Conservation (phyloP, 2,329 filamentous ascomycete genomes). For the Pyricularia sp. region DNA sequence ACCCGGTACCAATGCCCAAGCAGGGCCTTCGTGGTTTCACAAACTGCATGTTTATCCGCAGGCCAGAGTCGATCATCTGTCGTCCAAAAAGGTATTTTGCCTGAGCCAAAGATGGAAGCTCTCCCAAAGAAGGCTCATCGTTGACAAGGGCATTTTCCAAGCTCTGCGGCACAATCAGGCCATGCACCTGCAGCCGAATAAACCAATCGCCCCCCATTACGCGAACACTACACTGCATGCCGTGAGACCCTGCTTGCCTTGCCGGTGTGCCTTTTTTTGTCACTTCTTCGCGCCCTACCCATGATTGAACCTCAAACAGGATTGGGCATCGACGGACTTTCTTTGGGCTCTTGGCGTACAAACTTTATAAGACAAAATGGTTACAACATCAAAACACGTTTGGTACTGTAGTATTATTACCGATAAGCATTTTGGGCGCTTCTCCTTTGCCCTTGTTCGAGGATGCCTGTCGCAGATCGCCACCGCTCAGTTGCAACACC, state of each 20-base stretch:
- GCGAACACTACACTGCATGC: neutral
- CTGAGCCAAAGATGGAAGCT: neutral
- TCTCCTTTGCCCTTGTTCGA: neutral
- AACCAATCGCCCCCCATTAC: neutral
- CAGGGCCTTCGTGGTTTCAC: neutral
- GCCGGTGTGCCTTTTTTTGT: no score
- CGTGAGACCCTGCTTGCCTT: neutral
- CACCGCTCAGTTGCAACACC: neutral
- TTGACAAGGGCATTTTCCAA: neutral
- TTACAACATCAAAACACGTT: neutral
- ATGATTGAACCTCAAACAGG: neutral
- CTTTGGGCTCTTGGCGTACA: neutral
- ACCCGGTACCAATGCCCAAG: neutral
- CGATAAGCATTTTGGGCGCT: neutral
- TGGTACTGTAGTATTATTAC: neutral
- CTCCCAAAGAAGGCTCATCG: neutral
- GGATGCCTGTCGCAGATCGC: neutral
- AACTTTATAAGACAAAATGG: neutral
- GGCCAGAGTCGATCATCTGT: neutral
- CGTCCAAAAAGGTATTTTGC: neutral
- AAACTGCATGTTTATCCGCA: neutral
- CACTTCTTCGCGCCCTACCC: neutral
- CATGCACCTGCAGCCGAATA: neutral
- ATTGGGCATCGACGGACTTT: neutral
- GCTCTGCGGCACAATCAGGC: neutral